Evolutionary conservation across 192 early-diverging fungal genomes (phyloP).

Genomic region (Allomyces macrogynus): DNA sequence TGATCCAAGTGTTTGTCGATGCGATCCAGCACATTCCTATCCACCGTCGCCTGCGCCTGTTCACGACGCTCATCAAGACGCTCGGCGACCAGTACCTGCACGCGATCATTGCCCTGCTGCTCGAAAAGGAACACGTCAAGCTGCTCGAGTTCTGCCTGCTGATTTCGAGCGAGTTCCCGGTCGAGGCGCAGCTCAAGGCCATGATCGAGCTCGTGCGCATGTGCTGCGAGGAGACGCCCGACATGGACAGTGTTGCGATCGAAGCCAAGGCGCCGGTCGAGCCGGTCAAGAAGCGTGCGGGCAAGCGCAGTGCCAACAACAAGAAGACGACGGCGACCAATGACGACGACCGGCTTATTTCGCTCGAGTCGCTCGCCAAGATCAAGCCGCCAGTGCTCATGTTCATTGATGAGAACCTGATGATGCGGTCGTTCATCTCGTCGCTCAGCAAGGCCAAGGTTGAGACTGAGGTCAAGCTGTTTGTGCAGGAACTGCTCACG

Average conservation of each 20-base stretch:
- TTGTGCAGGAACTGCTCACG: conserved; percentile 18
- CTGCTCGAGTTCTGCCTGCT: conserved; percentile 54
- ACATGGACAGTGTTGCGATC: conserved; percentile 1
- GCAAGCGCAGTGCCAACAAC: conserved; percentile 3
- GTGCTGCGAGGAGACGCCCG: conserved; percentile 5
- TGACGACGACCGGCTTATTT: not conserved
- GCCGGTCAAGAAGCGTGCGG: not conserved
- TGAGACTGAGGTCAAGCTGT: conserved; percentile 6
- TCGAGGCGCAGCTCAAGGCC: conserved; percentile 41
- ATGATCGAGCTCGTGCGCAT: conserved; percentile 27
- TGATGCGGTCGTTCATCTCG: not conserved
- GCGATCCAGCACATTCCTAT: conserved; percentile 78
- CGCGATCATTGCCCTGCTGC: conserved; percentile 44
- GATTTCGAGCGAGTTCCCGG: conserved; percentile 45
- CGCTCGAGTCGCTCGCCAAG: conserved; percentile 1
- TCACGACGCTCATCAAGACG: conserved; percentile 56
- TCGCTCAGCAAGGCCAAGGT: not conserved
- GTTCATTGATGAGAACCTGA: conserved; percentile 1
- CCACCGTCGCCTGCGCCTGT: conserved; percentile 72
- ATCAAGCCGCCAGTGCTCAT: not conserved
- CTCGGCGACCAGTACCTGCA: conserved; percentile 60
- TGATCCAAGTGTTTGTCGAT: conserved; percentile 80
- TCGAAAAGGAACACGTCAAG: conserved; percentile 45
- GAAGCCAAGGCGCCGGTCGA: too few species aligned
- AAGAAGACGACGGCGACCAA: not conserved